phyloP scores from a whole-genome alignment of 352 stramenopile genomes.

The Phytophthora constricta region DNA sequence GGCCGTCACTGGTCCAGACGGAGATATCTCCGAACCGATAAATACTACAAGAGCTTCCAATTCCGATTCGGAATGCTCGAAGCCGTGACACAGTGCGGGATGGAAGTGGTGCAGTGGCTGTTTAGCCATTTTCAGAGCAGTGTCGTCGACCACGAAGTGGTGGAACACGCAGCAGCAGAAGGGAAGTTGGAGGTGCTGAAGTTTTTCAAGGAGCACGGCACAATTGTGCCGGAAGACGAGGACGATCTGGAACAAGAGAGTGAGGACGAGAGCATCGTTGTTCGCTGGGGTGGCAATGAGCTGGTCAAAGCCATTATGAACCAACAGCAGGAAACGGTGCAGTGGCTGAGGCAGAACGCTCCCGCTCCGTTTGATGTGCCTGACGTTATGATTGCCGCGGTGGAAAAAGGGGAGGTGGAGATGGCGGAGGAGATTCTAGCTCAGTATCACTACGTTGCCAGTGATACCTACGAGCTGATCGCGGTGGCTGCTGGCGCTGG shows the following conservation, averaged over 20 bases:
- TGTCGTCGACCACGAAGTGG: not conserved
- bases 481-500: not conserved
- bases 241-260: too few species aligned
- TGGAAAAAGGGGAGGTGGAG: not conserved
- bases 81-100: not conserved
- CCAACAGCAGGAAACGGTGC: not conserved
- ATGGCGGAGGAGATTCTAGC: not conserved
- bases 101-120: not conserved
- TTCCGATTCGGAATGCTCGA: too few species aligned
- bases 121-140: not conserved
- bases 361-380: not conserved
- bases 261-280: not conserved
- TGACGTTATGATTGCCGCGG: not conserved
- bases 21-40: not conserved
- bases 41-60: not conserved
- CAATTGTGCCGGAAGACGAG: too few species aligned
- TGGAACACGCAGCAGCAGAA: not conserved
- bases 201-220: not conserved
- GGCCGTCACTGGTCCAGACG: not conserved
- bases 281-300: not conserved
- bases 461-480: not conserved
- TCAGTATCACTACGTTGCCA: not conserved
- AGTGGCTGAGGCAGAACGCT: not conserved
- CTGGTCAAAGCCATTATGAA: not conserved
- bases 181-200: not conserved